phyloP scores from a whole-genome alignment of 2,329 filamentous ascomycete genomes.

The Aspergillus niger region DNA sequence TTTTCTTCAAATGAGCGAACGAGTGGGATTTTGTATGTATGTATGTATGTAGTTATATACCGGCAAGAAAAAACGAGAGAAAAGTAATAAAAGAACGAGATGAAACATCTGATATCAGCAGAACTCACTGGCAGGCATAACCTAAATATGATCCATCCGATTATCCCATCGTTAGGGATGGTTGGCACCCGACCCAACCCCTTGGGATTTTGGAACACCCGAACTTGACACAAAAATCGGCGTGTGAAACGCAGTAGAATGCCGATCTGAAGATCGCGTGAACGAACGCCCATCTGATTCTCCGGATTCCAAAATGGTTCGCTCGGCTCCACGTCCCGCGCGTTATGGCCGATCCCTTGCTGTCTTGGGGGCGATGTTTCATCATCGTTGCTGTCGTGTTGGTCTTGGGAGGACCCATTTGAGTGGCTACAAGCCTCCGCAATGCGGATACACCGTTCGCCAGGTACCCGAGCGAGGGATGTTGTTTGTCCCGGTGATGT shows the following conservation, averaged over 20 bases:
- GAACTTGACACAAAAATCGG: constrained; percentile 14
- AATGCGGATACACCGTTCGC: not conserved
- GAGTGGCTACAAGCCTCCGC: not conserved
- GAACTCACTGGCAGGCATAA: not conserved
- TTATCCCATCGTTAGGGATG: constrained; percentile 1
- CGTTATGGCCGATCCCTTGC: constrained; percentile 19
- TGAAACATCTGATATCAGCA: constrained; percentile 1
- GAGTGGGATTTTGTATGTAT: not conserved
- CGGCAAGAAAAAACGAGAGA: too few species aligned
- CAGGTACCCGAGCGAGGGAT: not conserved
- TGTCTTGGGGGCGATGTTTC: constrained; percentile 10
- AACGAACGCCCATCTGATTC: constrained; percentile 10
- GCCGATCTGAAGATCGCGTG: constrained; percentile 18
- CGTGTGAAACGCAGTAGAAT: constrained; percentile 22
- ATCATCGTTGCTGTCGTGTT: constrained; percentile 6
- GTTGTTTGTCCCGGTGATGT: constrained; percentile 14
- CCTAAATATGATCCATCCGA: constrained; percentile 8
- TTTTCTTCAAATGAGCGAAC: not conserved
- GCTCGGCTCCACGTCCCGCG: constrained; percentile 11
- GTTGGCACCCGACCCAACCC: constrained; percentile 10
- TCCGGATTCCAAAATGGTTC: constrained; percentile 20
- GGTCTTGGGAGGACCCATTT: not conserved
- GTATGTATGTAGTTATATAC: not conserved
- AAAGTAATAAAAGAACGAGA: not conserved
- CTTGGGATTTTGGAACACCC: constrained; percentile 10